phyloP scores from a whole-genome alignment of 2,329 filamentous ascomycete genomes.

The Aspergillus proliferans region DNA sequence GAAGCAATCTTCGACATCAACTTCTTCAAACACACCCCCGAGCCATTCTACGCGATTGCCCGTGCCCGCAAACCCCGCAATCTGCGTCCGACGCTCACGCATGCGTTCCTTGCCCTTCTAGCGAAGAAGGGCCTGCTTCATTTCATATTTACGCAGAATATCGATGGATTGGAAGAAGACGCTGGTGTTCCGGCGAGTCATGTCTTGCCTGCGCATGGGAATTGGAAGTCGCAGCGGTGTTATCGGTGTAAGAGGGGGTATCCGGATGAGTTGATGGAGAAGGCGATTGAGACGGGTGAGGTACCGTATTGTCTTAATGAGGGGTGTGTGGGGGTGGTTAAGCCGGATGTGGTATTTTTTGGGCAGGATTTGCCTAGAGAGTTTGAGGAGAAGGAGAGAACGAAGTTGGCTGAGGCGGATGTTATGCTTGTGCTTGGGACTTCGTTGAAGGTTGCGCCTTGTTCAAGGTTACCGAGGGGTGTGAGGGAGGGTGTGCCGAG shows the following conservation, averaged over 20 bases:
- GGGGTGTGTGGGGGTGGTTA: constrained; percentile 65
- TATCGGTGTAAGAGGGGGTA: constrained; percentile 68
- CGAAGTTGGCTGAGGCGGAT: constrained; percentile 54
- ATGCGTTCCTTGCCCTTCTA: constrained; percentile 73
- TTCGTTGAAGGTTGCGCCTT: constrained; percentile 72
- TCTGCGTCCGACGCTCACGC: constrained; percentile 73
- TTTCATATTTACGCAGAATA: constrained; percentile 86
- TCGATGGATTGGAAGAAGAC: constrained; percentile 77
- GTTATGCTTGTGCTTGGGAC: constrained; percentile 73
- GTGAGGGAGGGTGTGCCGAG: constrained; percentile 56
- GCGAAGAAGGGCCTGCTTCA: constrained; percentile 66
- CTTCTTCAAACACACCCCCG: constrained; percentile 71
- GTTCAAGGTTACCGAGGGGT: constrained; percentile 64
- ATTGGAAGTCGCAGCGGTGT: constrained; percentile 76
- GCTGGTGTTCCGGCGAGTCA: constrained; percentile 68
- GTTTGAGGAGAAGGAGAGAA: constrained; percentile 54
- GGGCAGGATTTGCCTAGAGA: constrained; percentile 58
- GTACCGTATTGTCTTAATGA: constrained; percentile 59
- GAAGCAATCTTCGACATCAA: constrained; percentile 82
- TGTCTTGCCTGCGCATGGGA: constrained; percentile 81
- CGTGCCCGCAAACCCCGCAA: constrained; percentile 81
- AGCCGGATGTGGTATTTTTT: constrained; percentile 84
- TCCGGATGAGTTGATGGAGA: constrained; percentile 62
- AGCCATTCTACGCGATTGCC: constrained; percentile 79
- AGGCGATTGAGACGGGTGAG: constrained; percentile 56